Percentiles rank a stretch among this genome's conserved stretches.
phyloP scores from a whole-genome alignment of 2,329 filamentous ascomycete species.

The Talaromyces albobiverticillius region DNA sequence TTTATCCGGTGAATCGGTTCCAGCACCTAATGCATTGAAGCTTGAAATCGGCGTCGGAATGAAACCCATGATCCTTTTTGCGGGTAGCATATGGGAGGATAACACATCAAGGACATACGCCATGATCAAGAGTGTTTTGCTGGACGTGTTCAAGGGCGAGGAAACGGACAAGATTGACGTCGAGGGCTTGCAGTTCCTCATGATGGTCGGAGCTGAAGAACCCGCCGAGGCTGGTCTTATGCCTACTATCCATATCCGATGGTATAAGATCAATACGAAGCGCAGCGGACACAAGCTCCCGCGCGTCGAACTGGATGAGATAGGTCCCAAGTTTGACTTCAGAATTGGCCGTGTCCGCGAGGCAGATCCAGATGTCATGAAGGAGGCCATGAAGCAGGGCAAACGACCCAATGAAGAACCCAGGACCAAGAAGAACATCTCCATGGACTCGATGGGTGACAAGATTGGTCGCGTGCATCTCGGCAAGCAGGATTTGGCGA shows the following conservation, averaged over 20 bases:
- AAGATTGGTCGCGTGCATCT: conserved; percentile 93
- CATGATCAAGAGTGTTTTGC: conserved; percentile 78
- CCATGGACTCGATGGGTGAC: conserved; percentile 87
- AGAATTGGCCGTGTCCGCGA: conserved; percentile 76
- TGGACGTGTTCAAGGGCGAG: conserved; percentile 89
- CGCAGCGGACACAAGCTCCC: conserved; percentile 83
- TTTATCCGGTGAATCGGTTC: conserved; percentile 52
- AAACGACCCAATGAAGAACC: conserved; percentile 57
- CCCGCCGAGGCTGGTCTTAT: conserved; percentile 35
- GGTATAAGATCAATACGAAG: conserved; percentile 83
- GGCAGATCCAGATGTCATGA: conserved; percentile 74
- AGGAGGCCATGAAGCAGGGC: conserved; percentile 85
- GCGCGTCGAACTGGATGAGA: conserved; percentile 89
- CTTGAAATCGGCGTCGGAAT: conserved; percentile 68
- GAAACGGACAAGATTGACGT: conserved; percentile 82
- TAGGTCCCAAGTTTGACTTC: conserved; percentile 92
- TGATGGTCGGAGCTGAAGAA: conserved; percentile 76
- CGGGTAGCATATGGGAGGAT: conserved; percentile 82
- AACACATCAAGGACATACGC: conserved; percentile 76
- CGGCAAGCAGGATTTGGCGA: conserved; percentile 80
- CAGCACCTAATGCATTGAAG: conserved; percentile 55
- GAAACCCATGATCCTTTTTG: conserved; percentile 88
- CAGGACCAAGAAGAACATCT: conserved; percentile 91
- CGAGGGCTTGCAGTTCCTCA: conserved; percentile 87
- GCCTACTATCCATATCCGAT: conserved; percentile 62